Percentiles rank a stretch among this genome's conserved stretches.
phyloP scores from a whole-genome alignment of 352 stramenopile species.

The Phytophthora boehmeriae region DNA sequence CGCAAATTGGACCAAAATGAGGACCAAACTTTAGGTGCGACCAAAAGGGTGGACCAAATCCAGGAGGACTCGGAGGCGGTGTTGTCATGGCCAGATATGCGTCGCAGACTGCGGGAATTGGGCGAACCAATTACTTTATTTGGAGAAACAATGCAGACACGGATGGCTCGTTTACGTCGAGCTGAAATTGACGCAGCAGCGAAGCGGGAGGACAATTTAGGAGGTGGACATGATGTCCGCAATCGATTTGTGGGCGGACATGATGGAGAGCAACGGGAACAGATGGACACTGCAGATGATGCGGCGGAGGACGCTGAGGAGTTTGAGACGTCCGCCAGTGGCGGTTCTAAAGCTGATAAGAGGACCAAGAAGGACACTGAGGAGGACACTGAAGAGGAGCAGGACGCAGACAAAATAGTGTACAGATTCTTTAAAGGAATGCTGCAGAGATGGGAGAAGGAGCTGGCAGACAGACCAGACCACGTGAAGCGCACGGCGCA shows the following conservation, averaged over 20 bases:
- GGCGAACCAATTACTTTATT: slow-evolving; percentile 90
- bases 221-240: slow-evolving; percentile 73
- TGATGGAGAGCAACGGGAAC: slow-evolving; percentile 27
- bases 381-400: slow-evolving; percentile 40
- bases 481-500: slow-evolving; percentile 90
- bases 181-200: slow-evolving; percentile 72
- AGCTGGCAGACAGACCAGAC: slow-evolving; percentile 88
- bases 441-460: slow-evolving; percentile 93
- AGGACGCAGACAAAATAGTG: slow-evolving; percentile 69
- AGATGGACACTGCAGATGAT: slow-evolving; percentile 58
- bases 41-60: neutral
- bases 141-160: slow-evolving; percentile 68
- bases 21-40: slow-evolving; percentile 5
- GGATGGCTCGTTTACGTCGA: slow-evolving; percentile 68
- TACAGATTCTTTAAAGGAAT: slow-evolving; percentile 95
- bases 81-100: slow-evolving; percentile 78
- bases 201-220: slow-evolving; percentile 73
- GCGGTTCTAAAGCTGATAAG: slow-evolving; percentile 10
- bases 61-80: slow-evolving; percentile 30
- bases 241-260: slow-evolving; percentile 77
- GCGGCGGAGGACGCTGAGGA: slow-evolving; percentile 38
- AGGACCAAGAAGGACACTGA: slow-evolving; percentile 27
- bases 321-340: slow-evolving; percentile 17
- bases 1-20: slow-evolving; percentile 35
- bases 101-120: slow-evolving; percentile 78